phyloP scores from a whole-genome alignment of 176 grass and related monocot genomes.

The Lolium perenne region DNA sequence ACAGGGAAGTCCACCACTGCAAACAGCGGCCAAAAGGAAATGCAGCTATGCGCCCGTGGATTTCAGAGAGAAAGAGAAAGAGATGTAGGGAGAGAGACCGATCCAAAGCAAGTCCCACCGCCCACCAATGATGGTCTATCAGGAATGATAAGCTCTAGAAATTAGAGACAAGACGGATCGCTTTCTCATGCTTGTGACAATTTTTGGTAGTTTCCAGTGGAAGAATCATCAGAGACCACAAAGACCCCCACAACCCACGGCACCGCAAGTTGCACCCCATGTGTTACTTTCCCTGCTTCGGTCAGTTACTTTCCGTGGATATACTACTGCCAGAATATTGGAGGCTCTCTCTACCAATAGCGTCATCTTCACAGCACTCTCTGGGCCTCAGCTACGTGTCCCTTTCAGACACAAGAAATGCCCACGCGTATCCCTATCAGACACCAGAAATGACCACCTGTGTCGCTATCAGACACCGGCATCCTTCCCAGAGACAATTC shows the following conservation, averaged over 20 bases:
- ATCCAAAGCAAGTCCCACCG: background rate
- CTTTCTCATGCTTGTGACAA: background rate
- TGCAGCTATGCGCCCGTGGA: background rate
- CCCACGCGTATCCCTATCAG: slow-evolving; percentile 1
- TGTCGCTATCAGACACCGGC: slow-evolving; percentile 8
- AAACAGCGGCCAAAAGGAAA: background rate
- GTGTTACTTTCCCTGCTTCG: background rate
- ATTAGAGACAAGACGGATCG: background rate
- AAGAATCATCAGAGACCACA: background rate
- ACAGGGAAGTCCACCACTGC: slow-evolving; percentile 5
- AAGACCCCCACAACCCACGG: background rate
- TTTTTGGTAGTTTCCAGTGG: slow-evolving; percentile 15
- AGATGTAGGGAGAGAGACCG: too few relatives aligned
- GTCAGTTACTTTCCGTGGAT: slow-evolving; percentile 33
- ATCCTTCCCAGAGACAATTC: too few relatives aligned
- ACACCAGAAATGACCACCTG: background rate
- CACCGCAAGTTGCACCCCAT: slow-evolving; percentile 31
- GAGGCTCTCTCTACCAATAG: background rate
- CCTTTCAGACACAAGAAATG: background rate
- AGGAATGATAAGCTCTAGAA: background rate
- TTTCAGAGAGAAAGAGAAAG: background rate
- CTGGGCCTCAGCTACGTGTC: background rate
- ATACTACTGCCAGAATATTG: slow-evolving; percentile 17
- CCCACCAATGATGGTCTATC: background rate
- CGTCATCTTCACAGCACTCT: background rate